Conservation (phyloP, 129 eudicot genomes). For the Saposhnikovia divaricata region DNA sequence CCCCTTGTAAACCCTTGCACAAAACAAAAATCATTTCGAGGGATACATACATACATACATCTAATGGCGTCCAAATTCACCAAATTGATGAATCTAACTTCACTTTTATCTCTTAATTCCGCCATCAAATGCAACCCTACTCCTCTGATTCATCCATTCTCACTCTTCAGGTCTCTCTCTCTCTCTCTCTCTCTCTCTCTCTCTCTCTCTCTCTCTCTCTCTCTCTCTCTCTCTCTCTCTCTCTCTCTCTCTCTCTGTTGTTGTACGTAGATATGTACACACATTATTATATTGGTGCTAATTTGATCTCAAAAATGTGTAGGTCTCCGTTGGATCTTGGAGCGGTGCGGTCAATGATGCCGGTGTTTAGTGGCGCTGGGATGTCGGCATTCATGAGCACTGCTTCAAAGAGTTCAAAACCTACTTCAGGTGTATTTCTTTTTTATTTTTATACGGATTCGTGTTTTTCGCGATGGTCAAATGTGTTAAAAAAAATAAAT, state of each 20-base stretch:
- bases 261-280: background rate
- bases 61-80: background rate
- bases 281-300: background rate
- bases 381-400: slow-evolving; percentile 76
- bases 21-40: background rate
- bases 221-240: background rate
- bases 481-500: too few relatives aligned
- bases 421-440: slow-evolving; percentile 48
- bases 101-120: background rate
- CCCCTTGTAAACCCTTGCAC: background rate
- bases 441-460: background rate
- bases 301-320: background rate
- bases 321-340: slow-evolving; percentile 71
- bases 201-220: too few relatives aligned
- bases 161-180: background rate
- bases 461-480: background rate
- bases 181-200: too few relatives aligned
- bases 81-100: background rate
- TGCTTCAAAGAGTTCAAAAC: slow-evolving; percentile 64
- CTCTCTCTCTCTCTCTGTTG: too few relatives aligned
- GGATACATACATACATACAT: background rate
- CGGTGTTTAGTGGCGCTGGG: slow-evolving; percentile 76
- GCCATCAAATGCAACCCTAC: background rate
- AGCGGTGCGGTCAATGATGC: slow-evolving; percentile 59
- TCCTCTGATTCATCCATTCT: background rate